These are phyloP conservation scores for Cyberlindnera sargentensis DNA, from an alignment of 805 yeast species.

Conservation along the genomic window DNA sequence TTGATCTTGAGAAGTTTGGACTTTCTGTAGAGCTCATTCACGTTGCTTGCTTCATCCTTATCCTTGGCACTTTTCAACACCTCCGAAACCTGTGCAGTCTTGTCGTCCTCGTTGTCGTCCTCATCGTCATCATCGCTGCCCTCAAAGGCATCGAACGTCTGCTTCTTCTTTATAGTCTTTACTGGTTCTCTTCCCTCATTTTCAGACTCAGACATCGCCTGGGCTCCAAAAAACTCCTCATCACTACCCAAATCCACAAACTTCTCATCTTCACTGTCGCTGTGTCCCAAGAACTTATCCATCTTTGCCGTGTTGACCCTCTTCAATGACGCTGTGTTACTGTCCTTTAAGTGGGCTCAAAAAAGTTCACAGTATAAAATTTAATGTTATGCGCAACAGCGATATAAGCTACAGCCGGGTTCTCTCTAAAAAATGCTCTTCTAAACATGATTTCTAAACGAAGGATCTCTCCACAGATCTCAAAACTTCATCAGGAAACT, in stretches of 20 bases:
- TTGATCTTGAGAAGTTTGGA: slow-evolving; percentile 50
- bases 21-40: slow-evolving; percentile 42
- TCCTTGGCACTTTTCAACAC: slow-evolving; percentile 7
- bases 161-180: slow-evolving; percentile 7
- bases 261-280: slow-evolving; percentile 10
- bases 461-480: slow-evolving; percentile 1
- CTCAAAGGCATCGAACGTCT: slow-evolving; percentile 16
- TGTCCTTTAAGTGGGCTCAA: not conserved
- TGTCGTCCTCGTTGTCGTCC: slow-evolving; percentile 5
- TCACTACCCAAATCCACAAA: slow-evolving; percentile 16
- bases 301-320: slow-evolving; percentile 1
- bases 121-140: slow-evolving; percentile 17
- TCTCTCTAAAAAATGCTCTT: not conserved
- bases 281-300: slow-evolving; percentile 17
- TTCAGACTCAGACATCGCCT: slow-evolving; percentile 5
- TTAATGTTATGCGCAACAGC: no score
- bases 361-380: not conserved
- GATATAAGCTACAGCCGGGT: no score
- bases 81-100: not conserved
- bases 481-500: slow-evolving; percentile 7
- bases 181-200: slow-evolving; percentile 15
- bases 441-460: not conserved
- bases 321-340: no score
- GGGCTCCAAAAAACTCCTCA: slow-evolving; percentile 19
- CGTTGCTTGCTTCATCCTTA: slow-evolving; percentile 21